Percentiles rank a stretch among this genome's conserved stretches.
phyloP scores from a whole-genome alignment of 2,329 filamentous ascomycete species.

The Colletotrichum sp. region DNA sequence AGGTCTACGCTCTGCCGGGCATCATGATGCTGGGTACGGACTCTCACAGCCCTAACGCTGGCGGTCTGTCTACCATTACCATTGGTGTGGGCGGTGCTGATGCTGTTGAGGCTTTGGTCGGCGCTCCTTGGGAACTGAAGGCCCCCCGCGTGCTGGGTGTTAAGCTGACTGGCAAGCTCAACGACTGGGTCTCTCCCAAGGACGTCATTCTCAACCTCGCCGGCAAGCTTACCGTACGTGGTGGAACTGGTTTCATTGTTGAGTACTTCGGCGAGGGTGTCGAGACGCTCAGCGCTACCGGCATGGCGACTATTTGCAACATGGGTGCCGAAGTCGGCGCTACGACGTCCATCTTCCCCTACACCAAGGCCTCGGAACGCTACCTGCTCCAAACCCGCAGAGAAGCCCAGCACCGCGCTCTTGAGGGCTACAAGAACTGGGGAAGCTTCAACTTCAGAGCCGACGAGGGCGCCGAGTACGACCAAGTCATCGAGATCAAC shows the following conservation, averaged over 20 bases:
- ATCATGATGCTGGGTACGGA: constrained; percentile 99
- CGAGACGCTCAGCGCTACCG: constrained; percentile 86
- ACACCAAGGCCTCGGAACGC: constrained; percentile 80
- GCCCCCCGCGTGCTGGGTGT: constrained; percentile 91
- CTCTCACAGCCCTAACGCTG: constrained; percentile 97
- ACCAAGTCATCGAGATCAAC: constrained; percentile 89
- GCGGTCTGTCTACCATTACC: constrained; percentile 89
- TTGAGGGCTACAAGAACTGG: constrained; percentile 21
- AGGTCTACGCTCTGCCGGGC: constrained; percentile 97
- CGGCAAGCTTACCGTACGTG: constrained; percentile 88
- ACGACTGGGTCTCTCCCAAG: constrained; percentile 92
- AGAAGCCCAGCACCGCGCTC: constrained; percentile 35
- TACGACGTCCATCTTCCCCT: constrained; percentile 96
- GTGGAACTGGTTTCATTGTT: constrained; percentile 92
- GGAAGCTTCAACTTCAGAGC: constrained; percentile 61
- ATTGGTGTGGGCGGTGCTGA: constrained; percentile 98
- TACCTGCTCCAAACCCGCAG: constrained; percentile 89
- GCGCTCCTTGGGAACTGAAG: constrained; percentile 97
- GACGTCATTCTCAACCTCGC: constrained; percentile 92
- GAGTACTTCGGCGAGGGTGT: constrained; percentile 94
- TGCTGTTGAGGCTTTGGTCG: constrained; percentile 94
- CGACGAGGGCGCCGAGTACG: constrained; percentile 84
- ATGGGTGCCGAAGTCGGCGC: constrained; percentile 93
- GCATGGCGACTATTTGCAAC: constrained; percentile 91
- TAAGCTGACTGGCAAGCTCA: constrained; percentile 80